Conservation (phyloP, 129 eudicot genomes). For the Smallanthus sonchifolius region DNA sequence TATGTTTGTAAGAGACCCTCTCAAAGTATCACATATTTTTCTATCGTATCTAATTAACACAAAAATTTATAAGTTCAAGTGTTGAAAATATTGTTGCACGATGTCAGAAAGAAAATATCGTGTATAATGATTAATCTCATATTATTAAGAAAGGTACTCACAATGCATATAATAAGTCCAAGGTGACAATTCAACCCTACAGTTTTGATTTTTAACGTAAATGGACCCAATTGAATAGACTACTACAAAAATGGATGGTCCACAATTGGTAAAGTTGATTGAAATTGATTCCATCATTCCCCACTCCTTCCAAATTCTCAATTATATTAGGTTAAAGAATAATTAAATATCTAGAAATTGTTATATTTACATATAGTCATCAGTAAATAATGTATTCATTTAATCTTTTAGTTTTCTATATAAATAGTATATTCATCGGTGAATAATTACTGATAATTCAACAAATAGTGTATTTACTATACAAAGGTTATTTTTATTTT, state of each 20-base stretch:
- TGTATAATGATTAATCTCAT: background rate
- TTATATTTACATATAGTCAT: background rate
- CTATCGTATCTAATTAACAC: background rate
- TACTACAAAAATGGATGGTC: conserved; percentile 16
- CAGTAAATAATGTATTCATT: no score
- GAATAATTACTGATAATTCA: no score
- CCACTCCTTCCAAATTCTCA: background rate
- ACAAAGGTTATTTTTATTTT: no score
- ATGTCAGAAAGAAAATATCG: background rate
- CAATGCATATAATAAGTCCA: conserved; percentile 25
- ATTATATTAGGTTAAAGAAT: background rate
- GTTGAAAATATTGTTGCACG: background rate
- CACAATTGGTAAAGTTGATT: conserved; percentile 21
- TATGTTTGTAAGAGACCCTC: no score
- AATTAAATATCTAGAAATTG: background rate
- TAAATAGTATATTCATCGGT: no score
- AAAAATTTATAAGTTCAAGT: background rate
- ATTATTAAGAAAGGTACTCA: background rate
- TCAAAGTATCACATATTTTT: no score
- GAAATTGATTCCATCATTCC: conserved; percentile 27
- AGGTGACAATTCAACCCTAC: conserved; percentile 26
- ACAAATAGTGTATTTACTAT: no score
- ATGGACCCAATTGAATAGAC: conserved; percentile 31
- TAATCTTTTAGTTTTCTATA: no score
- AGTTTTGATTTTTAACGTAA: conserved; percentile 22